Evolutionary conservation across 768 basidiomycete species (phyloP), one percentile per base, ranked within the genome.

Genomic region (Cyclocybe cylindracea): DNA sequence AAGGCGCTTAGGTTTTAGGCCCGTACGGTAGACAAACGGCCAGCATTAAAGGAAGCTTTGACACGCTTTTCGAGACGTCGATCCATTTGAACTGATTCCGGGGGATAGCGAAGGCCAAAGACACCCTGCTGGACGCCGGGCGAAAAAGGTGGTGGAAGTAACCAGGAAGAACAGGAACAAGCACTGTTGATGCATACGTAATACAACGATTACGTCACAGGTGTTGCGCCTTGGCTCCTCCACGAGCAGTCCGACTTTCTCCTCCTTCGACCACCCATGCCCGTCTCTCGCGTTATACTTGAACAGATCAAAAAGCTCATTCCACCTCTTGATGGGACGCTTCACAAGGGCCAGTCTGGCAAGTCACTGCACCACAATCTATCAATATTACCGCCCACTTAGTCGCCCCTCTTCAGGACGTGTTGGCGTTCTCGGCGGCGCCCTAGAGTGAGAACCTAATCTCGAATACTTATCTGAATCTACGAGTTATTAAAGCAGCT

Each of bases 291-390:
- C 57, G 63, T 71, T 24, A 70, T 92, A 54, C 64, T 89, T 33
- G 80, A 85, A 14, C 86, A 92, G 64, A 78, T 95, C 50, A 87
- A 85, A 64, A 78, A 82, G 56, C 76, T 98, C 50, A 91, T 98
- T 46, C 96, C 96, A 0, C 96, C 96, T 39, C 79, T 98, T 29
- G 86, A 94, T 60, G 86, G 87, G 6, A 83, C 86, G 39, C 72
- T 98, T 29, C 94, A 95, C 76, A 99, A 99, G 66, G 96, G 96
- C 29, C 95, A 98, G 72, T 94, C 91, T 56, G 91, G 89, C 86
- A 54, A 60, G 78, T 68, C 14, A 7, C 46, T 29, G 5, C 18
- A 16, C 39, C 29, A 5, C 33, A 34, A 13, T 9, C 18, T n/a
- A 38, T 33, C 32, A 34, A 37, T 40, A 19, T 52, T 36, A 10